Base-by-base conservation (phyloP, 2,329 filamentous ascomycete genomes). In the Pseudocercospora cruenta region DNA sequence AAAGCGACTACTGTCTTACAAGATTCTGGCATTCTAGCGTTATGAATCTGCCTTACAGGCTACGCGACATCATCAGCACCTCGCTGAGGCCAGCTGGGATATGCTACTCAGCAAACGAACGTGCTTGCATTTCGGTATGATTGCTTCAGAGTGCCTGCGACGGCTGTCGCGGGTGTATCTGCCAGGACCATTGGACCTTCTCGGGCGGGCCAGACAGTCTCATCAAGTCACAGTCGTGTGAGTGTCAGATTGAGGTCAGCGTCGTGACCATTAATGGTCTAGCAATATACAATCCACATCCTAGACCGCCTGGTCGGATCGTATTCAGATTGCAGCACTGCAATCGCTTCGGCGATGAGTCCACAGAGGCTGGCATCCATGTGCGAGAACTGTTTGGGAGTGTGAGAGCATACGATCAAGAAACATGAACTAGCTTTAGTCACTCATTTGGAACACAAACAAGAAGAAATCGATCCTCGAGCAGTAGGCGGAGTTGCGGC, bases 401-500 rank as follows among this genome's bases (percentile, higher is more conserved):
- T 33, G 28, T 19, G 53, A 55, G 24, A 55, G 8, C 2, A 26
- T 55, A 55, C 16, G 47, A 47, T 54, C 49, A 53, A 55, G 49
- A 19, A 26, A 43, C 39, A 39, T 51, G 58, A 57, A 62, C 24
- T 26, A 66, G 64, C 64, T 66, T 53, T 62, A 66, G 64, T 66
- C 64, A 59, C 59, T 66, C 64, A 21, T 66, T 65, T 53, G 22
- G 54, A 33, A 55, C 24, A 55, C n/a, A 31, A 55, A 53, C 45
- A 26, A 58, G 64, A 62, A 66, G 64, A 66, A 66, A 66, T 66
- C 64, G 63, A 62, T 58, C 39, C 53, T 55, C 24, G 47, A 51
- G 47, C 47, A 26, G 21, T 10, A 19, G 28, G 6, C 10, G 53
- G 12, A 53, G 47, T 9, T 53, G 9, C 47, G 24, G 47, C 47